Base-by-base conservation (phyloP, 208 protist genomes). In the Polymyxa betae region DNA sequence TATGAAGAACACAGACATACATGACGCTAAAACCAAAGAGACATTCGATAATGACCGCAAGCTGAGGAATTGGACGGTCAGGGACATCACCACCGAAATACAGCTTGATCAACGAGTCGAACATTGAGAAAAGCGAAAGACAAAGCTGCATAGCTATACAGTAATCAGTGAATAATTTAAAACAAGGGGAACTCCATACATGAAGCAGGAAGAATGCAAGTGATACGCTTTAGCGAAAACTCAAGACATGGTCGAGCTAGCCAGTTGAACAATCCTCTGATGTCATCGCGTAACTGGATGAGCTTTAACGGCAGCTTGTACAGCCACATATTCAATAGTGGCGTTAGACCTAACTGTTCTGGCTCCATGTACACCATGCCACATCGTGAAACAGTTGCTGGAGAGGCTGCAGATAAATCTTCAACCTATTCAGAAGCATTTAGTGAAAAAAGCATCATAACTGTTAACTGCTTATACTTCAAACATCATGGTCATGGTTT, bases 281-380 rank as follows among this genome's bases (percentile, higher is more conserved):
- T 90, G 16, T 49, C 52, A 24, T 90, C 89, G 0, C 38, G 10
- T 41, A 82, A 43, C 5, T 5, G 54, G 32, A 40, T 38, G 32
- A 90, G 44, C 0, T 24, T 12, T 5, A 32, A 45, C 10, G 10
- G 16, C 12, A 90, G 60, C 12, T 44, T 90, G 16, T 64, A 89
- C 10, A 90, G 49, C 89, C 89, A 90, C 24, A 20, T 89, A 5
- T 16, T 45, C 16, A 68, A n/a, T 38, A 90, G 49, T 35, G 89
- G 49, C 12, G 16, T 32, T 12, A 92, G 10, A 41, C 93, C 93
- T 20, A 96, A 24, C n/a, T 77, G 38, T 40, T 93, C 92, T 45
- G 98, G 97, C 89, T 99, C 97, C 92, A 99, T 95, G 94, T 98
- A 99, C 78, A 99, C 97, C 98, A 99, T 99, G 93, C 98, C 98